phyloP scores from a whole-genome alignment of 768 basidiomycete species.

The Phaeotremella skinneri region DNA sequence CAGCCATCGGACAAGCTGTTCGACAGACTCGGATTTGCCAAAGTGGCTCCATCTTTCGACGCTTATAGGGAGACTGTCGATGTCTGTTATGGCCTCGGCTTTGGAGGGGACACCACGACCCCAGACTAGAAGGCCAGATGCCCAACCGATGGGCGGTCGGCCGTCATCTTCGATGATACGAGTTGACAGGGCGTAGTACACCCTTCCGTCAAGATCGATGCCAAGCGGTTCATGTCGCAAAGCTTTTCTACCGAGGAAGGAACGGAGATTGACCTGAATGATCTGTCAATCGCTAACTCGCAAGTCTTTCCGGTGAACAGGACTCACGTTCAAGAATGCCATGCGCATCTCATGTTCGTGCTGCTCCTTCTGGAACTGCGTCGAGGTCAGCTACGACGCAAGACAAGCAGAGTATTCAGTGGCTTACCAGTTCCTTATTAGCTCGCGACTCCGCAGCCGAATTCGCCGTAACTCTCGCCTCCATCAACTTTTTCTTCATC shows the following conservation, averaged over 20 bases:
- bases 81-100: not conserved
- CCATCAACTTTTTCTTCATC: slow-evolving; percentile 29
- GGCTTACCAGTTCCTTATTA: slow-evolving; percentile 21
- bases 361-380: slow-evolving; percentile 11
- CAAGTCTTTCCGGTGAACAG: not conserved
- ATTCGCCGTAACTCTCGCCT: slow-evolving; percentile 16
- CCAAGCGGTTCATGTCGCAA: slow-evolving; percentile 29
- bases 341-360: slow-evolving; percentile 13
- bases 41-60: slow-evolving; percentile 39
- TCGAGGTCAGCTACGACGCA: not conserved
- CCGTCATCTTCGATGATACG: slow-evolving; percentile 23
- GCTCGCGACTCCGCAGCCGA: slow-evolving; percentile 27
- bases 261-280: slow-evolving; percentile 27
- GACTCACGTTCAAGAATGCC: slow-evolving; percentile 19
- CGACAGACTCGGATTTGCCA: slow-evolving; percentile 19
- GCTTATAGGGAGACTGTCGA: slow-evolving; percentile 13
- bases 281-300: not conserved
- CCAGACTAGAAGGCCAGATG: slow-evolving; percentile 35
- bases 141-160: slow-evolving; percentile 33
- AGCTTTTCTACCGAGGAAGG: slow-evolving; percentile 15
- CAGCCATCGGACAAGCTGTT: slow-evolving; percentile 26
- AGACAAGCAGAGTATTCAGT: not conserved
- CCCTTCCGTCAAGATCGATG: slow-evolving; percentile 30
- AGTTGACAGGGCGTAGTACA: slow-evolving; percentile 29
- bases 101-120: slow-evolving; percentile 20